Evolutionary conservation across 345 rosid genomes (phyloP).

Genomic region (Cardamine chenopodiifolia): DNA sequence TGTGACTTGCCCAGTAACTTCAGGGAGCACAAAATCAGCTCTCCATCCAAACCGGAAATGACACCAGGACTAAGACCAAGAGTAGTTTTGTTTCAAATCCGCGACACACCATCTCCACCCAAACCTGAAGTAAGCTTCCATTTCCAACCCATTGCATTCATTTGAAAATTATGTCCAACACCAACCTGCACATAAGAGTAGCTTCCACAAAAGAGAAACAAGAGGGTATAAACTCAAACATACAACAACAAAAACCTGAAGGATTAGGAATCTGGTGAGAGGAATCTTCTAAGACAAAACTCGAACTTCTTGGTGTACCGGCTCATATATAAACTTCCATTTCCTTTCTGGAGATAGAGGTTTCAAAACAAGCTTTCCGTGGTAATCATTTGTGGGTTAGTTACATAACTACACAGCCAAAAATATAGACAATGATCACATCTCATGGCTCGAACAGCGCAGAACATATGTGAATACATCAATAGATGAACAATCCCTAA

Average conservation of each 20-base stretch:
- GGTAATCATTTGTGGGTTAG: constrained; percentile 80
- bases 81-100: constrained; percentile 77
- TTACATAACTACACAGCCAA: constrained; percentile 62
- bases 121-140: constrained; percentile 88
- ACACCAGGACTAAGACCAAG: constrained; percentile 78
- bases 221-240: no score
- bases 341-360: constrained; percentile 68
- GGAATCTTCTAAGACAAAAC: constrained; percentile 85
- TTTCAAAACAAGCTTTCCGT: constrained; percentile 81
- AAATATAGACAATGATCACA: background rate
- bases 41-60: constrained; percentile 86
- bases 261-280: constrained; percentile 72
- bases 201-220: background rate
- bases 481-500: background rate
- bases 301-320: constrained; percentile 66
- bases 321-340: constrained; percentile 87
- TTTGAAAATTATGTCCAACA: constrained; percentile 74
- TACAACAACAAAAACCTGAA: constrained; percentile 56
- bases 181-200: constrained; percentile 60
- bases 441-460: background rate
- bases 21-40: constrained; percentile 89
- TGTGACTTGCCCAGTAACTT: constrained; percentile 66
- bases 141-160: constrained; percentile 81
- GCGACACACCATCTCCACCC: constrained; percentile 87
- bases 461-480: background rate